Base-by-base conservation (phyloP, 1,284 basidiomycete species). In the Pyrrhoderma lamaoense region DNA sequence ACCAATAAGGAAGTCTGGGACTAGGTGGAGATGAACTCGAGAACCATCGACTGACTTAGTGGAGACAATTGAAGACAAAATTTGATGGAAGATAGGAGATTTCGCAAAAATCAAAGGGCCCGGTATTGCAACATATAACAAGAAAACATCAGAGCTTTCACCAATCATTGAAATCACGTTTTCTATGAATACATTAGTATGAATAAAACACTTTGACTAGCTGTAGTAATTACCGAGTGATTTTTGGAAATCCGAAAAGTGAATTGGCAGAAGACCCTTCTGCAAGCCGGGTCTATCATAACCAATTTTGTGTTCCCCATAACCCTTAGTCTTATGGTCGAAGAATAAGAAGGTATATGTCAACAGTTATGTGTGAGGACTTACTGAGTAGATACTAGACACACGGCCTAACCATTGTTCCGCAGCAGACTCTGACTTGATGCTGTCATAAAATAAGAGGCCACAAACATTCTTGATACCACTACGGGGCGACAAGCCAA, bases 61-160 rank as follows among this genome's bases (percentile, higher is more conserved):
- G 79, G 5, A 4, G 55, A 82, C 67, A 5, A 78, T 72, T 5
- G 75, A 77, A 48, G 82, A 74, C 38, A 85, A 69, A 60, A 83
- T 79, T n/a, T 84, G 79, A 14, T 87, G 73, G 22, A 73, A 62
- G 11, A 76, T 74, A 0, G 80, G 85, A 16, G 76, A 70, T 14
- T 83, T 71, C 0, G 74, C 77, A 63, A 82, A 75, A 35, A 75
- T 69, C 11, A 31, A 5, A 21, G 69, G 65, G n/a, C 72, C 62
- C 0, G 82, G 86, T 1, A 78, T 71, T 35, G 84, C 70, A 42
- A 91, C 67, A 61, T 89, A 88, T 59, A 91, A 72, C 18, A 89
- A 73, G 35, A 81, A 63, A 51, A 72, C 71, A 8, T 65, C 60
- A 27, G 64, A 59, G 13, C 65, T 58, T n/a, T 62, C 51, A 5